Conservation (phyloP, 1,139 yeast species). For the Yamadazyma blattariae region DNA sequence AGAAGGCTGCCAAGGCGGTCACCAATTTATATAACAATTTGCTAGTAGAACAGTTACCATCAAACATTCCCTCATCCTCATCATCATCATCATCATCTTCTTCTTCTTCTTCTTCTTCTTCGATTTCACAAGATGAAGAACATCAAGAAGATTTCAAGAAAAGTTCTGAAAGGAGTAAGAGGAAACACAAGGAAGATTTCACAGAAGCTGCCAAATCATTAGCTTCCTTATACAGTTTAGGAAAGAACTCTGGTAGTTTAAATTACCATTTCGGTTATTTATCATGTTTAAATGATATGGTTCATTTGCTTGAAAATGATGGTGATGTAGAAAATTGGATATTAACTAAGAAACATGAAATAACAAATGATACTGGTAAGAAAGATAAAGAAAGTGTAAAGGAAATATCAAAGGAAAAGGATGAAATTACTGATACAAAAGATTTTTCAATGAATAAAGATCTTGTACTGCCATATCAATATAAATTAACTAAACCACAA, state of each 20-base stretch:
- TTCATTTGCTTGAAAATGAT: conserved; percentile 42
- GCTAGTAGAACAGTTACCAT: too few relatives aligned
- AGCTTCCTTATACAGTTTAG: conserved; percentile 55
- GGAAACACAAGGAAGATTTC: conserved; percentile 42
- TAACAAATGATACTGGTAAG: conserved; percentile 25
- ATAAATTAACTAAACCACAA: conserved; percentile 47
- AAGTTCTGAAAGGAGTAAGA: neutral
- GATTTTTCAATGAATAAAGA: conserved; percentile 33
- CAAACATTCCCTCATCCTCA: too few relatives aligned
- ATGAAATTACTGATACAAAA: neutral
- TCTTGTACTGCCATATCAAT: conserved; percentile 31
- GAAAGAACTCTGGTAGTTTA: conserved; percentile 43
- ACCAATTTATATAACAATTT: conserved; percentile 37
- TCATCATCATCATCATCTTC: too few relatives aligned
- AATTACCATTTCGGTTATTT: conserved; percentile 53
- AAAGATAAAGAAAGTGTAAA: neutral
- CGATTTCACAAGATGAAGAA: conserved; percentile 14
- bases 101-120: too few relatives aligned
- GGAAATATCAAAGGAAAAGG: neutral
- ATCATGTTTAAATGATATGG: conserved; percentile 53
- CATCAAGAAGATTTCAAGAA: conserved; percentile 1
- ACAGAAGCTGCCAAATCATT: conserved; percentile 65
- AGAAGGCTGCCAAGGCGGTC: conserved; percentile 45
- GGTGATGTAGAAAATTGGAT: conserved; percentile 57
- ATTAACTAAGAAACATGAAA: conserved; percentile 46